Base-by-base conservation (phyloP, 148 eudicot genomes). In the Rhododendron simsii region DNA sequence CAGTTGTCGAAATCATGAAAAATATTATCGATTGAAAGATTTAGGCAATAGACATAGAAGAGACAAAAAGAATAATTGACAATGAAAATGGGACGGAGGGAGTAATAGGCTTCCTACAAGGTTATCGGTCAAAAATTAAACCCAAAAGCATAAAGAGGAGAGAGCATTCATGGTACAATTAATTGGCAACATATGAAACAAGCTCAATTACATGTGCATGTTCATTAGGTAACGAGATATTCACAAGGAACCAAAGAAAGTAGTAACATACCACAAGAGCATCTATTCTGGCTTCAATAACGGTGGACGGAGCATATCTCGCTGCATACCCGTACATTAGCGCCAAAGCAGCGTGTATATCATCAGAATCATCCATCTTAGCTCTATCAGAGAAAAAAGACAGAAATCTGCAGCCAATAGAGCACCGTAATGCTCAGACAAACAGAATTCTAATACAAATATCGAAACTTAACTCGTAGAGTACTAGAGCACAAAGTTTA, bases 271-370 rank as follows among this genome's bases (percentile, higher is more conserved):
- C 99, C 96, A 97, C 98, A 86, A 97, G 96, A 77, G 99, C 99
- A 89, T 97, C 96, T 86, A 97, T 97, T 88, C 99, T 91, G 81
- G 99, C 99, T 93, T 97, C 99, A 89, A 97, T 97, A 48, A 95
- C 98, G 81, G 91, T 92, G 78, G 98, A 95, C 47, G 99, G 99
- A 71, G 99, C 98, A 91, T 97, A 97, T 91, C 92, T 95, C 84
- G 99, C 99, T 7, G 99, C 99, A 95, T 97, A 97, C 77, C 99
- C 99, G 73, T 97, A 97, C 99, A 97, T 97, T 77, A 97, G 92
- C 69, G 99, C 99, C 91, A 97, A 90, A 85, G 98, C 96, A 87
- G 99, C 99, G 91, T 97, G 98, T 83, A 97, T 91, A 87, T 97
- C 98, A 89, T 97, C 99, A 73, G 99, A 97, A 89, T 94, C 98